Conservation (phyloP, 495 filamentous ascomycete species). For the Talaromyces stipitatus region DNA sequence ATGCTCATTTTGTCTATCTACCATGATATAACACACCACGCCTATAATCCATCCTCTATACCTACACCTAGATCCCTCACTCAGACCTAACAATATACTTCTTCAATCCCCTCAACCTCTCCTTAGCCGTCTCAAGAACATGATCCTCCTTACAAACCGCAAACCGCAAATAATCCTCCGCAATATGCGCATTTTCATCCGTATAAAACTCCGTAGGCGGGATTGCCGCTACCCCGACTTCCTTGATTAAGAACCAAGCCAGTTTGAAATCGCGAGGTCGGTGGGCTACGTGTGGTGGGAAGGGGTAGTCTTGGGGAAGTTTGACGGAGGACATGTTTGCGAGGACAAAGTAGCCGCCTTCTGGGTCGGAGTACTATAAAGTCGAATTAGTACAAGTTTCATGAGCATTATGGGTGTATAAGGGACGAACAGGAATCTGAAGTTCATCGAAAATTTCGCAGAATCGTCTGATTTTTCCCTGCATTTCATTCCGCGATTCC, state of each 20-base stretch:
- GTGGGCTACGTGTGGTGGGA: slow-evolving; percentile 78
- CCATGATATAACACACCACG: neutral
- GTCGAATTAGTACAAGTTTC: neutral
- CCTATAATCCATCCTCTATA: neutral
- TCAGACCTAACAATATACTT: slow-evolving; percentile 50
- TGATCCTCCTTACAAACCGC: slow-evolving; percentile 95
- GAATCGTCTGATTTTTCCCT: slow-evolving; percentile 77
- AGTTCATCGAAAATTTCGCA: slow-evolving; percentile 86
- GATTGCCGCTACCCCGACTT: slow-evolving; percentile 91
- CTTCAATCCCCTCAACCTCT: slow-evolving; percentile 77
- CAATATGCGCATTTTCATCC: slow-evolving; percentile 69
- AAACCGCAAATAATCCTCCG: slow-evolving; percentile 88
- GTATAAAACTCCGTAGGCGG: slow-evolving; percentile 97
- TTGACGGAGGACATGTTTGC: slow-evolving; percentile 83
- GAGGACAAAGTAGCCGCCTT: slow-evolving; percentile 95
- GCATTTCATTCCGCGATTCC: slow-evolving; percentile 75
- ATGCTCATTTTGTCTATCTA: neutral
- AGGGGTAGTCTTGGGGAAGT: slow-evolving; percentile 71
- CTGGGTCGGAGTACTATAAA: slow-evolving; percentile 71
- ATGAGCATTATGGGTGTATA: neutral
- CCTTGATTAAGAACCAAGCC: slow-evolving; percentile 92
- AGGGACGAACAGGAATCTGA: slow-evolving; percentile 51
- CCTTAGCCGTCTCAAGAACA: slow-evolving; percentile 83
- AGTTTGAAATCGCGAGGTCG: slow-evolving; percentile 90
- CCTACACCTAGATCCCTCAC: neutral